These are phyloP conservation scores for Thymus quinquecostatus DNA, from an alignment of 257 asterid genomes.

Conservation along the genomic window DNA sequence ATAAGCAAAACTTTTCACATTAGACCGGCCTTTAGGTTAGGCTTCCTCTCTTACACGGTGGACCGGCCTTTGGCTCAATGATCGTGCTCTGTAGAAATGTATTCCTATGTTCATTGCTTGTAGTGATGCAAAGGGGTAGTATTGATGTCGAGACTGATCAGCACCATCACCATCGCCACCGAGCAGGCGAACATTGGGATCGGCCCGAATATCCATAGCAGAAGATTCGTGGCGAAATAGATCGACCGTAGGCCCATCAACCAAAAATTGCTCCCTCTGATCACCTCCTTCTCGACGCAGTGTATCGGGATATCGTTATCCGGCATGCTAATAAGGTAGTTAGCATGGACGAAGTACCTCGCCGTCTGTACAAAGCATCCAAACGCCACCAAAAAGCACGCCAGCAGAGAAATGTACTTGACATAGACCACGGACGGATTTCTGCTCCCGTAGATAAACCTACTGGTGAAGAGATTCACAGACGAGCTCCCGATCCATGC, in stretches of 20 bases:
- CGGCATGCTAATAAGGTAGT: constrained; percentile 71
- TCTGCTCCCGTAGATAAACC: constrained; percentile 54
- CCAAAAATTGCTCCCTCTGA: constrained; percentile 58
- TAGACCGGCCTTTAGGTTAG: neutral
- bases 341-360: constrained; percentile 55
- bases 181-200: constrained; percentile 68
- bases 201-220: constrained; percentile 74
- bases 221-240: constrained; percentile 48
- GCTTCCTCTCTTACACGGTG: no score
- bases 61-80: neutral
- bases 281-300: constrained; percentile 50
- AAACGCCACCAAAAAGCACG: constrained; percentile 62
- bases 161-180: constrained; percentile 42
- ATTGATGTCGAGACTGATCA: constrained; percentile 52
- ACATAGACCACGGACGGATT: constrained; percentile 40
- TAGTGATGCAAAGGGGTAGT: constrained; percentile 44
- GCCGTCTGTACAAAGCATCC: constrained; percentile 56
- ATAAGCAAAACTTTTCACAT: neutral
- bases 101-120: neutral
- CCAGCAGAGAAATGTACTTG: constrained; percentile 56
- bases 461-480: constrained; percentile 40
- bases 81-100: neutral
- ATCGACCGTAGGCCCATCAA: constrained; percentile 57
- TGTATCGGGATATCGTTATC: constrained; percentile 39
- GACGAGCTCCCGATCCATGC: constrained; percentile 66